Evolutionary conservation across 352 stramenopile genomes (phyloP).

Genomic region (Pythium rhizo-oryzae): DNA sequence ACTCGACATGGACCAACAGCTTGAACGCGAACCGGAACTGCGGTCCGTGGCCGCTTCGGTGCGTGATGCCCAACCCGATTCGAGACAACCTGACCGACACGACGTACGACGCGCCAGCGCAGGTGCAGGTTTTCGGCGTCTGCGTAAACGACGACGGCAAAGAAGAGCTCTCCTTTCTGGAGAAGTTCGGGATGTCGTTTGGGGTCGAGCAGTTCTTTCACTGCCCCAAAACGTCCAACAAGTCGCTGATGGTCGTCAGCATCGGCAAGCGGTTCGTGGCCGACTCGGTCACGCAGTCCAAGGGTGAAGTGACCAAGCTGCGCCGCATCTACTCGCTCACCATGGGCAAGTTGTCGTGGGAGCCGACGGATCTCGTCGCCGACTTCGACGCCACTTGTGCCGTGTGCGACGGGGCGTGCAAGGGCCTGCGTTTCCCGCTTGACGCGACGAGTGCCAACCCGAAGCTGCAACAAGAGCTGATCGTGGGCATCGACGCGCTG

Average conservation of each 20-base stretch:
- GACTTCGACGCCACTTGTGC: conserved; percentile 20
- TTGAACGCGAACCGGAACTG: neutral
- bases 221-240: neutral
- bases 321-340: conserved; percentile 31
- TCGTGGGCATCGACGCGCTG: neutral
- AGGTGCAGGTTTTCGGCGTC: conserved; percentile 5
- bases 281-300: conserved; percentile 7
- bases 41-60: conserved; percentile 9
- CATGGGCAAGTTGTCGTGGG: conserved; percentile 22
- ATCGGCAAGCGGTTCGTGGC: conserved; percentile 18
- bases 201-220: neutral
- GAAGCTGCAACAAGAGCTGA: neutral
- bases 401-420: neutral
- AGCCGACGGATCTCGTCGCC: conserved; percentile 13
- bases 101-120: neutral
- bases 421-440: neutral
- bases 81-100: neutral
- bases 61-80: neutral
- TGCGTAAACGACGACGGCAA: neutral
- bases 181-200: too few relatives aligned
- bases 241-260: conserved; percentile 3
- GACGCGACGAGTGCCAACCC: neutral
- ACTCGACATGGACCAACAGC: neutral
- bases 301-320: conserved; percentile 13
- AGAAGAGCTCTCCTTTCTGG: neutral